Evolutionary conservation across 805 yeast species (phyloP).

Genomic region (Yarrowia sp.): DNA sequence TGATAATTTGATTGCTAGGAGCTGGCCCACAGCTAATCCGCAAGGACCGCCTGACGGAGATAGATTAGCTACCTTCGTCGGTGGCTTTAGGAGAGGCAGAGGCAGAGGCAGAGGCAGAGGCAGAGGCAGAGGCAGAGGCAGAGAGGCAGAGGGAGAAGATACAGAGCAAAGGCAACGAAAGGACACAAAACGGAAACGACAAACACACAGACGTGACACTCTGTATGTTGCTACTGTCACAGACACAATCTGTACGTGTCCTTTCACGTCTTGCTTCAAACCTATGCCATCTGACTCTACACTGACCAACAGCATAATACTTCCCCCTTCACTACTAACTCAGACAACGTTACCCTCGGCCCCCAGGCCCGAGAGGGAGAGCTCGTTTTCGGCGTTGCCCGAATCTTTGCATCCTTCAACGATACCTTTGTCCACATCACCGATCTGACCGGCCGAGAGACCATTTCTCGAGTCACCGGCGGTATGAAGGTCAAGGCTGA

Average conservation of each 20-base stretch:
- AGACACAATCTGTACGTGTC: too few relatives aligned
- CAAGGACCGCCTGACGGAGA: conserved; percentile 26
- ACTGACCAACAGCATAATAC: too few relatives aligned
- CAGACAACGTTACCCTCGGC: conserved; percentile 55
- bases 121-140: too few relatives aligned
- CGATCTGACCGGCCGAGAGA: conserved; percentile 99
- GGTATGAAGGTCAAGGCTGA: conserved; percentile 99
- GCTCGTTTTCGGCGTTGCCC: conserved; percentile 99
- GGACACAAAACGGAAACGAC: too few relatives aligned
- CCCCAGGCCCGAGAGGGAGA: conserved; percentile 94
- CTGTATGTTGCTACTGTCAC: too few relatives aligned
- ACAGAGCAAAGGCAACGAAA: too few relatives aligned
- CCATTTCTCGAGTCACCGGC: conserved; percentile 99
- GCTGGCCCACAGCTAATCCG: conserved; percentile 22
- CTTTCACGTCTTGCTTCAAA: too few relatives aligned
- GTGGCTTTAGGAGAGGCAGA: neutral
- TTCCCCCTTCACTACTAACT: too few relatives aligned
- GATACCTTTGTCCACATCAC: conserved; percentile 99
- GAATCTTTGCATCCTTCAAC: conserved; percentile 99
- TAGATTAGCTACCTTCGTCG: conserved; percentile 22
- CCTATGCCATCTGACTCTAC: too few relatives aligned
- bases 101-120: too few relatives aligned
- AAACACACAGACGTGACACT: too few relatives aligned
- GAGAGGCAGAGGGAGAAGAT: too few relatives aligned
- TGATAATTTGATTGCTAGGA: conserved; percentile 26